phyloP scores from a whole-genome alignment of 1,284 basidiomycete species.

The Naganishia sp. region DNA sequence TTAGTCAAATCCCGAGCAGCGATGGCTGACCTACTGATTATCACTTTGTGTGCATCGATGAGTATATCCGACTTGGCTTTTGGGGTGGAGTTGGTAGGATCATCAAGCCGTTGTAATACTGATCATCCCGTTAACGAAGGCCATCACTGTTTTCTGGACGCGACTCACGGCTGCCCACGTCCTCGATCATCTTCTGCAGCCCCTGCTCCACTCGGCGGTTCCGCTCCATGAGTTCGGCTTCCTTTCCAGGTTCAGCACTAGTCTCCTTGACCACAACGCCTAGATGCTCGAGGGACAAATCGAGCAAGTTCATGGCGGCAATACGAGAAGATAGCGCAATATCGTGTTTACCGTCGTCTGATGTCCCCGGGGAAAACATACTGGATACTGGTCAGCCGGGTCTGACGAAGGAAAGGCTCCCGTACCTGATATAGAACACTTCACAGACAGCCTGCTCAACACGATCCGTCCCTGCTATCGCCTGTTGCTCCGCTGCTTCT shows the following conservation, averaged over 20 bases:
- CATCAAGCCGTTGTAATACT: slow-evolving; percentile 72
- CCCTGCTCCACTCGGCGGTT: slow-evolving; percentile 58
- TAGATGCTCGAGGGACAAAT: slow-evolving; percentile 79
- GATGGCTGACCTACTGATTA: slow-evolving; percentile 57
- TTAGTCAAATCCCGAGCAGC: background rate
- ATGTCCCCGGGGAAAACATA: slow-evolving; percentile 65
- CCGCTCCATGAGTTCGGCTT: slow-evolving; percentile 50
- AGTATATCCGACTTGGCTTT: slow-evolving; percentile 76
- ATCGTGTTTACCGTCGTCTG: slow-evolving; percentile 81
- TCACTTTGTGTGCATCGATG: slow-evolving; percentile 76
- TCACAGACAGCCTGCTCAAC: slow-evolving; percentile 70
- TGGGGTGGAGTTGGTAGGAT: slow-evolving; percentile 63
- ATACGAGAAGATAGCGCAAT: slow-evolving; percentile 83
- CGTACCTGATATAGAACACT: slow-evolving; percentile 70
- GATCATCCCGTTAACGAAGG: background rate
- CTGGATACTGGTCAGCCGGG: slow-evolving; percentile 46
- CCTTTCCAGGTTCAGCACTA: slow-evolving; percentile 44
- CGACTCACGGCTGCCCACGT: slow-evolving; percentile 70
- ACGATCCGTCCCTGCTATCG: slow-evolving; percentile 61
- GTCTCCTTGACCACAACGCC: slow-evolving; percentile 65
- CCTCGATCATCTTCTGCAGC: slow-evolving; percentile 66
- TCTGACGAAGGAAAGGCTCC: background rate
- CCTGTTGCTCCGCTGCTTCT: slow-evolving; percentile 49
- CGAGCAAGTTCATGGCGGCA: slow-evolving; percentile 84
- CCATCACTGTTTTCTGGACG: background rate